Percentiles rank a stretch among this genome's conserved stretches.
Conservation (phyloP, 2,329 filamentous ascomycete species). For the Colletotrichum plurivorum region DNA sequence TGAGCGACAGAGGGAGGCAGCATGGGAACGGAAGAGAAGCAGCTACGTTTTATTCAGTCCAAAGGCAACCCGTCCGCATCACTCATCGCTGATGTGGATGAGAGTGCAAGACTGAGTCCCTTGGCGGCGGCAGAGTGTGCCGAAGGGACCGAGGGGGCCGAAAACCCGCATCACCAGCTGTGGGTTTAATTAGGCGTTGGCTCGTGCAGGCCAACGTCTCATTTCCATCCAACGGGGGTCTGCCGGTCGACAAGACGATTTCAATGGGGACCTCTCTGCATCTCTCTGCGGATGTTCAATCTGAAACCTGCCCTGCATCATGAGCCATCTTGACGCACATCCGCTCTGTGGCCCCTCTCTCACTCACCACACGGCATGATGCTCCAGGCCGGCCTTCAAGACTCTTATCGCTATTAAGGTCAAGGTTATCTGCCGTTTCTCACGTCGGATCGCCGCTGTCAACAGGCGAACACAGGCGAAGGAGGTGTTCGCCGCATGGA, state of each 20-base stretch:
- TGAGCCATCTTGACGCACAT: conserved; percentile 22
- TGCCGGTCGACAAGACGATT: neutral
- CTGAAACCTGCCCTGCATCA: conserved; percentile 42
- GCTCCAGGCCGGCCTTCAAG: neutral
- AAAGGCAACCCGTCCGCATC: neutral
- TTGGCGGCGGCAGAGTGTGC: conserved; percentile 29
- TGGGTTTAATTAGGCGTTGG: conserved; percentile 39
- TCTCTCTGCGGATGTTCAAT: conserved; percentile 24
- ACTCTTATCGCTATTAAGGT: neutral
- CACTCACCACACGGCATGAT: conserved; percentile 12
- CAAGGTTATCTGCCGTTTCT: conserved; percentile 18
- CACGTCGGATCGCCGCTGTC: conserved; percentile 30
- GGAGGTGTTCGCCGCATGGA: conserved; percentile 18
- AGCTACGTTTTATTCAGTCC: no score
- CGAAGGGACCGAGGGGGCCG: conserved; percentile 23
- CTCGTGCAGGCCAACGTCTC: conserved; percentile 26
- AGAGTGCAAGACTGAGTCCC: neutral
- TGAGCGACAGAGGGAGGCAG: no score
- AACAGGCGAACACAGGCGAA: neutral
- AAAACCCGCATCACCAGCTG: conserved; percentile 16
- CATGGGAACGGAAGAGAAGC: no score
- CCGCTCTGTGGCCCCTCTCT: neutral
- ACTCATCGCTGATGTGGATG: neutral
- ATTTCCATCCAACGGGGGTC: conserved; percentile 19
- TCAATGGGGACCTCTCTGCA: conserved; percentile 7